Conservation (phyloP, 805 yeast genomes). For the Yarrowia deformans region DNA sequence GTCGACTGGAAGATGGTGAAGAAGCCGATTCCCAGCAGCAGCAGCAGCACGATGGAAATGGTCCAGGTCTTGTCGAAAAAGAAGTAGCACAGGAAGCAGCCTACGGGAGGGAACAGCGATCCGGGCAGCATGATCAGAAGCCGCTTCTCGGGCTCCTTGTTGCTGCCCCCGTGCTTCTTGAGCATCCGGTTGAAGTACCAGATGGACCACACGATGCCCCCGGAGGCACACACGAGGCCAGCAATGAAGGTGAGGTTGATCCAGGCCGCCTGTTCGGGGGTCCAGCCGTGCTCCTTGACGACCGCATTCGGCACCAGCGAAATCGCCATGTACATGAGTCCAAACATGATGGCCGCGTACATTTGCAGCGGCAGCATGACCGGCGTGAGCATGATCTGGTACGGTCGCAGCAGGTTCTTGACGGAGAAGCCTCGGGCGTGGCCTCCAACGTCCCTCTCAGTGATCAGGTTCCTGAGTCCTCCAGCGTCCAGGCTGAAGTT, state of each 20-base stretch:
- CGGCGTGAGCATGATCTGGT: conserved; percentile 40
- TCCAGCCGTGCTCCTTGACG: conserved; percentile 40
- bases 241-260: conserved; percentile 40
- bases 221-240: conserved; percentile 41
- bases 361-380: conserved; percentile 37
- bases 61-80: conserved; percentile 29
- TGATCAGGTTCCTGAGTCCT: conserved; percentile 12
- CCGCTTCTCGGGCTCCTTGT: conserved; percentile 41
- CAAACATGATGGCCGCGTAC: conserved; percentile 40
- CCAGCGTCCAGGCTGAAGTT: conserved; percentile 34
- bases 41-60: conserved; percentile 19
- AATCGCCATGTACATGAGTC: conserved; percentile 41
- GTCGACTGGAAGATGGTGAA: conserved; percentile 42
- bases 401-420: conserved; percentile 40
- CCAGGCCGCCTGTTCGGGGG: conserved; percentile 27
- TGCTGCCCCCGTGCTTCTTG: conserved; percentile 26
- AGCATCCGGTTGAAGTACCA: conserved; percentile 38
- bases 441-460: conserved; percentile 14
- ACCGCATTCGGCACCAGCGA: conserved; percentile 39
- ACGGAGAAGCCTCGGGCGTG: conserved; percentile 17
- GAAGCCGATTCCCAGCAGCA: conserved; percentile 40
- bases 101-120: conserved; percentile 40
- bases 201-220: conserved; percentile 25
- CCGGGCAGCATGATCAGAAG: conserved; percentile 41
- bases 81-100: conserved; percentile 40